Base-by-base conservation (phyloP, 345 rosid genomes). In the Linum trigynum region DNA sequence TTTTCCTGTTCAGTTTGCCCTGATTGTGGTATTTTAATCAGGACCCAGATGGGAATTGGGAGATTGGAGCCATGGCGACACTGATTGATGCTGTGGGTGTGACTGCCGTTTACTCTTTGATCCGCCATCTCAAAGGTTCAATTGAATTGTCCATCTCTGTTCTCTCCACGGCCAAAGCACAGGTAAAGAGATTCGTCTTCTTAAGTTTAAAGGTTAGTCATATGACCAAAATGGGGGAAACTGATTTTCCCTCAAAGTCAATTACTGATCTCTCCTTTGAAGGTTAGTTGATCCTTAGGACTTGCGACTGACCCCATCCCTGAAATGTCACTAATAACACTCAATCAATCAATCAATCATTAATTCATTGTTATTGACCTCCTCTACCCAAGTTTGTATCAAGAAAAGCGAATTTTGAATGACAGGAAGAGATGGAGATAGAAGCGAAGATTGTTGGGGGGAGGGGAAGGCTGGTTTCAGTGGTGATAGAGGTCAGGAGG, bases 341-440 rank as follows among this genome's bases (percentile, higher is more conserved):
- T 23, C 32, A 23, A 23, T 23, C 32, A 23, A 23, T 23, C 32
- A 23, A 23, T 23, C 32, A 23, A 23, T 23, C 32, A 23, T 23
- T 23, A 23, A 23, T 23, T 23, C 32, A 23, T 23, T 23, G 32
- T 23, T 23, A 23, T 23, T 23, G 32, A 23, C 32, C 32, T 23
- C 32, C 32, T 23, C 32, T 23, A 23, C 32, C 32, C 32, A 23
- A 23, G 32, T 23, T 23, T 23, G 32, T 23, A 23, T 23, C 32
- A 23, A 23, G 32, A 23, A 23, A 23, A 23, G 32, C 32, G 32
- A 23, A 1, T 23, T 23, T 23, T 23, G 32, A 23, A 32, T 65
- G 70, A 79, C 79, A 82, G 91, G 92, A 84, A 69, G 88, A 75
- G 67, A 85, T 86, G 51, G 89, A 82, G 72, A 51, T 86, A 50